Evolutionary conservation across 768 basidiomycete genomes (phyloP), one percentile per base, ranked within the genome.

Genomic region (Peribolospora kevripleyi): DNA sequence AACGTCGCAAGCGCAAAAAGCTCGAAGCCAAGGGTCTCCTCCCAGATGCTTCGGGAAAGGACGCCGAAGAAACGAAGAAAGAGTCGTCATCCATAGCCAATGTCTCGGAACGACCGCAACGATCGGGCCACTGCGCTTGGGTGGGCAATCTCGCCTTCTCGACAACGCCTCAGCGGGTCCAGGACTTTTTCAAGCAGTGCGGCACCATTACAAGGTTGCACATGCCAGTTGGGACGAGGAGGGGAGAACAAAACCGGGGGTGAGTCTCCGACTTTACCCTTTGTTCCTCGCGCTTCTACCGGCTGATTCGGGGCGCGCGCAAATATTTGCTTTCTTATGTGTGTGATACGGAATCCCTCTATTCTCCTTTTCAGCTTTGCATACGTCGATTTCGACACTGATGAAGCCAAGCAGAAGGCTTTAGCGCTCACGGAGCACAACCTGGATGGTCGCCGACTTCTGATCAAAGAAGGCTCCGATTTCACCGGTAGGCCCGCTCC

Each of bases 81-180:
- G 76, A 60, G 67, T 46, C 55, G 51, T 59, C 49, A 46, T 52
- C 45, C 36, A 46, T 25, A 25, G 4, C 43, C 42, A 56, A 25
- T 57, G 45, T 53, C 42, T 52, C 57, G 61, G 59, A 63, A 55
- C 60, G 58, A 63, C 50, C 64, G 65, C 10, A 79, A 78, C 66
- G 76, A 81, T 37, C 77, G 84, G 67, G 46, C 9, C 79, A 90
- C 65, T 90, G 85, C 4, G 73, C 95, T 50, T 97, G 91, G 91
- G 82, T 95, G 40, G 91, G 91, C 46, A 97, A 97, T 68, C 65
- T 97, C 66, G 75, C 82, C 5, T 97, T 82, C 74, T 82, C 81
- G 68, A 95, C 91, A 52, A 83, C 81, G 0, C 70, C 74, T 55
- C n/a, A 46, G 43, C 46, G 48, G 54, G 52, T 55, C 55, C 52